Conservation (phyloP, 768 basidiomycete species). For the Psilocybe tampanensis region DNA sequence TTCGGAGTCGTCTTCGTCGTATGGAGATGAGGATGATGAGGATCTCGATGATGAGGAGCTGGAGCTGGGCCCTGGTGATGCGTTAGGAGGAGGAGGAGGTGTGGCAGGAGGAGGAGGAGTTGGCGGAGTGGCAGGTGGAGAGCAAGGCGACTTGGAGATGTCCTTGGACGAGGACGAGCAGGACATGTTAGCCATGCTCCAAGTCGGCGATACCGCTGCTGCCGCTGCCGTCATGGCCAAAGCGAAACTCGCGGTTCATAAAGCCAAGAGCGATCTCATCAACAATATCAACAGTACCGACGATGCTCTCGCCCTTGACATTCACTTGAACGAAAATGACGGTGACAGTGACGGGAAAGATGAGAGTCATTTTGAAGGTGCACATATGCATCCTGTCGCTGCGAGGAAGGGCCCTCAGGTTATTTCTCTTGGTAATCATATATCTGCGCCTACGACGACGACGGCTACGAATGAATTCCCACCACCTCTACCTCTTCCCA, state of each 20-base stretch:
- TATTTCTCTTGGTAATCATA: not conserved
- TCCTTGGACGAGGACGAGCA: conserved; percentile 17
- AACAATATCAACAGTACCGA: not conserved
- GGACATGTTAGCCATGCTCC: conserved; percentile 3
- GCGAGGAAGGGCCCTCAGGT: conserved; percentile 33
- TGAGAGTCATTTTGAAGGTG: conserved; percentile 30
- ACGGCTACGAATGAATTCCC: not conserved
- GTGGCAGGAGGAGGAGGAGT: too few species aligned
- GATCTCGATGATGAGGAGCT: not conserved
- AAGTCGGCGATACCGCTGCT: not conserved
- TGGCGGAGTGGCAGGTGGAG: too few species aligned
- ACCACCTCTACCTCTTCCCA: not conserved
- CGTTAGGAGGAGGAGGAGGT: too few species aligned
- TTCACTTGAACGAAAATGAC: not conserved
- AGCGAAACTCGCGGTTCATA: not conserved
- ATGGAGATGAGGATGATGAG: conserved; percentile 31
- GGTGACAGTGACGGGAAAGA: conserved; percentile 22
- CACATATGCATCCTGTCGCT: conserved; percentile 60
- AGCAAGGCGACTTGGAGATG: conserved; percentile 10
- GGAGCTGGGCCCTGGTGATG: too few species aligned
- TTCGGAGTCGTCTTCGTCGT: too few species aligned
- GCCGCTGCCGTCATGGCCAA: not conserved
- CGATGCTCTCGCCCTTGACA: not conserved
- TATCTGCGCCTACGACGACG: not conserved
- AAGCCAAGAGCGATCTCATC: not conserved